These are phyloP conservation scores for Nannochloris sp. DNA, from an alignment of 139 green algal genomes.

Conservation along the genomic window DNA sequence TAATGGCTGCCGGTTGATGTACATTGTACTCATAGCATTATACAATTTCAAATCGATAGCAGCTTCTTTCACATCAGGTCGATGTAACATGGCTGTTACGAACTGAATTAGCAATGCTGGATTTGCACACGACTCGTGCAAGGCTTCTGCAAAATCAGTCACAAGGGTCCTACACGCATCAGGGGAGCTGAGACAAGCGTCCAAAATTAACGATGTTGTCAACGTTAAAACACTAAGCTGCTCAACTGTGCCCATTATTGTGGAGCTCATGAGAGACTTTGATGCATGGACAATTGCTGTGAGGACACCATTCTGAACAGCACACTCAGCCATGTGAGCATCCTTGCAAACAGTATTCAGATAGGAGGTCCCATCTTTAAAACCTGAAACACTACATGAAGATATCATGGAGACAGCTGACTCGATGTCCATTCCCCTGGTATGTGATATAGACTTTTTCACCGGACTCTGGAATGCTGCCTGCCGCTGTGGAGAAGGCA, in stretches of 20 bases:
- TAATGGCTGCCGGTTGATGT: slow-evolving; percentile 3
- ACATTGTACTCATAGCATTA: slow-evolving; percentile 5
- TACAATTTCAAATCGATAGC: slow-evolving; percentile 16
- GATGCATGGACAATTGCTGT: slow-evolving; percentile 21
- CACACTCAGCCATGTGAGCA: background rate
- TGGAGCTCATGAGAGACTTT: slow-evolving; percentile 14
- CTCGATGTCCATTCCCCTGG: background rate
- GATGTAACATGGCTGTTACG: slow-evolving; percentile 19
- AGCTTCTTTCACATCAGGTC: slow-evolving; percentile 18
- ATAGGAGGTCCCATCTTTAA: slow-evolving; percentile 22
- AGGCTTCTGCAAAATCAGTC: slow-evolving; percentile 5
- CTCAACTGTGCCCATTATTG: slow-evolving; percentile 21
- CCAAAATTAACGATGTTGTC: slow-evolving; percentile 15
- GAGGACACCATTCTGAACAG: slow-evolving; percentile 8
- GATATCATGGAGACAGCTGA: slow-evolving; percentile 8
- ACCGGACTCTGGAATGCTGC: slow-evolving; percentile 8
- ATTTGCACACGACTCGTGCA: slow-evolving; percentile 22
- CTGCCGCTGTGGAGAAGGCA: too few relatives aligned
- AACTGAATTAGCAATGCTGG: slow-evolving; percentile 20
- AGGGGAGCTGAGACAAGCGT: slow-evolving; percentile 8
- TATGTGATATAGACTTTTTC: slow-evolving; percentile 12
- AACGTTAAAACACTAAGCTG: slow-evolving; percentile 11
- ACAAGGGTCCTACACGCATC: slow-evolving; percentile 11
- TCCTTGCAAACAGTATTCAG: slow-evolving; percentile 9
- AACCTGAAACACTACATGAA: background rate